Conservation (phyloP, 805 yeast genomes). For the Metschnikowia anglica region DNA sequence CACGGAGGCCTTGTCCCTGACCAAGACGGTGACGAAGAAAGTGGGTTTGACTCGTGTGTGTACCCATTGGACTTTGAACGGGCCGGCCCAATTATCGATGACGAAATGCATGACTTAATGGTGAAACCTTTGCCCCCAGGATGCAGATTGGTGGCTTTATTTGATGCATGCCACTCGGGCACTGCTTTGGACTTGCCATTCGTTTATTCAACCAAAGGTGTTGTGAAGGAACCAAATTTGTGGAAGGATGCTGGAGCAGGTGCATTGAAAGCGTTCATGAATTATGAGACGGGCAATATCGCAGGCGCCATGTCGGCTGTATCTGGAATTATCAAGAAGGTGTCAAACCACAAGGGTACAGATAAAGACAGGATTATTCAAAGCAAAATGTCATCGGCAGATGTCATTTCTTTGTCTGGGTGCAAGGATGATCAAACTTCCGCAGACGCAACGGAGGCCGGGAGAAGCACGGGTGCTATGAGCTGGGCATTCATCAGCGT, state of each 20-base stretch:
- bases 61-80: conserved; percentile 71
- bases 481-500: conserved; percentile 74
- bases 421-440: conserved; percentile 79
- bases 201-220: conserved; percentile 79
- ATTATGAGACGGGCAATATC: conserved; percentile 32
- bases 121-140: conserved; percentile 72
- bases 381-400: conserved; percentile 70
- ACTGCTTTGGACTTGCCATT: conserved; percentile 79
- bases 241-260: conserved; percentile 74
- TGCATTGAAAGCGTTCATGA: conserved; percentile 39
- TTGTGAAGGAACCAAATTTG: conserved; percentile 75
- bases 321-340: conserved; percentile 35
- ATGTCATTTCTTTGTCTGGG: conserved; percentile 73
- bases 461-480: conserved; percentile 80
- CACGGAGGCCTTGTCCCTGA: conserved; percentile 81
- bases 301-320: conserved; percentile 40
- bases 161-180: conserved; percentile 87
- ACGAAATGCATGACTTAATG: conserved; percentile 67
- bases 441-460: conserved; percentile 76
- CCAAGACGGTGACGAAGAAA: conserved; percentile 70
- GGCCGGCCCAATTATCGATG: conserved; percentile 71
- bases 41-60: conserved; percentile 69
- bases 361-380: conserved; percentile 37
- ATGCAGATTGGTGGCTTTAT: conserved; percentile 72
- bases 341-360: conserved; percentile 19